Evolutionary conservation across 768 basidiomycete species (phyloP).

Genomic region (Hirschioporus abietinus): DNA sequence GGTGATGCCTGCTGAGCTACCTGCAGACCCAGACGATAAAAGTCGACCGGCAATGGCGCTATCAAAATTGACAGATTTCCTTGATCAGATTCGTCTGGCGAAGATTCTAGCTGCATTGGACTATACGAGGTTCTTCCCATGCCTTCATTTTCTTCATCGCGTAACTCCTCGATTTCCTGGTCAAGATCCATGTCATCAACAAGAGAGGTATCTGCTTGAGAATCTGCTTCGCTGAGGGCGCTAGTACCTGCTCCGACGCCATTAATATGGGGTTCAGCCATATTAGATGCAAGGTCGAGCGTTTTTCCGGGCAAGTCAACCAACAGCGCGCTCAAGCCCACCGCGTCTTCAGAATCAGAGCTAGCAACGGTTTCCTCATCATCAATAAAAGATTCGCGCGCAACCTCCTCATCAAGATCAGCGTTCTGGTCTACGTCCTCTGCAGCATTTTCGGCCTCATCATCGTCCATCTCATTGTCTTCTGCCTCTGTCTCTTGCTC

Average conservation of each 20-base stretch:
- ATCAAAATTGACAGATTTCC: not conserved
- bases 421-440: conserved; percentile 29
- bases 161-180: not conserved
- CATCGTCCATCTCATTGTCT: conserved; percentile 29
- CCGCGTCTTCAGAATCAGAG: not conserved
- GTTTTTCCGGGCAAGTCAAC: not conserved
- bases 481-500: conserved; percentile 25
- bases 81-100: not conserved
- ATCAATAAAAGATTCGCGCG: not conserved
- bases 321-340: not conserved
- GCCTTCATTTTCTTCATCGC: not conserved
- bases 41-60: not conserved
- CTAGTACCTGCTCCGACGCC: not conserved
- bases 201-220: not conserved
- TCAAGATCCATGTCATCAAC: not conserved
- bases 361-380: conserved; percentile 3
- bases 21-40: not conserved
- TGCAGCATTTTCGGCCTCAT: conserved; percentile 36
- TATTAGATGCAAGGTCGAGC: not conserved
- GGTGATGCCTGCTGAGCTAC: not conserved
- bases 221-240: not conserved
- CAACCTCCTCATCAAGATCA: conserved; percentile 16
- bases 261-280: not conserved
- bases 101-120: not conserved
- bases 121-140: not conserved